Evolutionary conservation across 2,329 filamentous ascomycete species (phyloP).

Genomic region (Talaromyces sp.): DNA sequence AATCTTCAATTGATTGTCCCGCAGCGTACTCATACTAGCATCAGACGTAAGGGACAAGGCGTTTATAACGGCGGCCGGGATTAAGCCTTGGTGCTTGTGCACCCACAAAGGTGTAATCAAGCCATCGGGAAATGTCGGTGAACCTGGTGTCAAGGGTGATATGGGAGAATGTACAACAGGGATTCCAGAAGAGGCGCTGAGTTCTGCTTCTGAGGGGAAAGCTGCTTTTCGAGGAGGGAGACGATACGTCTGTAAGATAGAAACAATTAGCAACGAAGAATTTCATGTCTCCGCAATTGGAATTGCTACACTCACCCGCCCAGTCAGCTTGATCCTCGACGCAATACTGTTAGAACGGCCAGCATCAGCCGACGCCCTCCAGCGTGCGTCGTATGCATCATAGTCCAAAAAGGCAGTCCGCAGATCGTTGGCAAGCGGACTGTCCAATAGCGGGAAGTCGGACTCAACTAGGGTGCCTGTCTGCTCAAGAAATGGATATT

Average conservation of each 20-base stretch:
- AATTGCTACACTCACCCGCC: conserved; percentile 62
- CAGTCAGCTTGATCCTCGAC: conserved; percentile 68
- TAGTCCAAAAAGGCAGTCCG: conserved; percentile 60
- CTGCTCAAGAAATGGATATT: conserved; percentile 48
- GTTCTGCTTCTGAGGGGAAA: conserved; percentile 48
- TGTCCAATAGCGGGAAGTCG: conserved; percentile 62
- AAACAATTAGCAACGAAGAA: conserved; percentile 1
- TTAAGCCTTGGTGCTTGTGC: conserved; percentile 76
- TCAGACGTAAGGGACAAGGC: conserved; percentile 76
- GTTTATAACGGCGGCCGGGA: conserved; percentile 74
- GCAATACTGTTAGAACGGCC: conserved; percentile 47
- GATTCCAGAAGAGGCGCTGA: conserved; percentile 37
- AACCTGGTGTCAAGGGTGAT: conserved; percentile 80
- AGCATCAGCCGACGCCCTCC: conserved; percentile 55
- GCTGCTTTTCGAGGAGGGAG: conserved; percentile 60
- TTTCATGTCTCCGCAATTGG: not conserved
- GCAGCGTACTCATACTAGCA: conserved; percentile 65
- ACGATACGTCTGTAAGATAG: conserved; percentile 40
- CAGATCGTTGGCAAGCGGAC: conserved; percentile 60
- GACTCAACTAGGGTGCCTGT: conserved; percentile 62
- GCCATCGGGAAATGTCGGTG: conserved; percentile 82
- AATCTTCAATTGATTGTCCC: conserved; percentile 80
- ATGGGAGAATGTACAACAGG: conserved; percentile 78
- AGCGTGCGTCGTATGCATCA: conserved; percentile 61
- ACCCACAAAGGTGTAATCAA: conserved; percentile 78